Conservation (phyloP, 2,329 filamentous ascomycete genomes). For the Neoscytalidium dimidiatum region DNA sequence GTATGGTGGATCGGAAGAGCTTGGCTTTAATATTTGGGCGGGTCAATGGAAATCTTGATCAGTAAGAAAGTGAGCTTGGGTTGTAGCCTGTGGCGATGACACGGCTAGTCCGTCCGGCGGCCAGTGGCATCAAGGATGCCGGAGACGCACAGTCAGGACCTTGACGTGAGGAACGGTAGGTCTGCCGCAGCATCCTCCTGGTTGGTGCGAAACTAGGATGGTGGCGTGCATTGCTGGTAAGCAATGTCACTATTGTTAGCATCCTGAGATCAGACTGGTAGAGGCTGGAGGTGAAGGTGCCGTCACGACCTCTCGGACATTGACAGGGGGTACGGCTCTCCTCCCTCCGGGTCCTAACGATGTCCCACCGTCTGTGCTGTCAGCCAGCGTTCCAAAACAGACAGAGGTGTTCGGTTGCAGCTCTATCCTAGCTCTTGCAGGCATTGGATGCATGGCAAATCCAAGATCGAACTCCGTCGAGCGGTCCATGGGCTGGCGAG, state of each 20-base stretch:
- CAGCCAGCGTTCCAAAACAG: slow-evolving; percentile 21
- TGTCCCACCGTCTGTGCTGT: slow-evolving; percentile 21
- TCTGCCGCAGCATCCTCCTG: slow-evolving; percentile 16
- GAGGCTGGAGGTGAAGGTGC: slow-evolving; percentile 20
- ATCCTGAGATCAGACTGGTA: slow-evolving; percentile 20
- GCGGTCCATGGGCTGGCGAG: slow-evolving; percentile 3
- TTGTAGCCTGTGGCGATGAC: slow-evolving; percentile 20
- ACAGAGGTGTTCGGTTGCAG: slow-evolving; percentile 18
- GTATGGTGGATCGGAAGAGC: slow-evolving; percentile 27
- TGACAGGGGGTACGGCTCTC: slow-evolving; percentile 22
- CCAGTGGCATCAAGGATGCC: slow-evolving; percentile 34
- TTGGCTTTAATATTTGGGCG: slow-evolving; percentile 38
- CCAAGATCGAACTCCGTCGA: slow-evolving; percentile 7
- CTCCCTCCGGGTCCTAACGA: slow-evolving; percentile 19
- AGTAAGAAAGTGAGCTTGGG: slow-evolving; percentile 10
- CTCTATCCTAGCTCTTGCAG: slow-evolving; percentile 20
- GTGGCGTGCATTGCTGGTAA: slow-evolving; percentile 21
- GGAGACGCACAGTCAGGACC: slow-evolving; percentile 42
- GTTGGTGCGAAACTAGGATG: slow-evolving; percentile 20
- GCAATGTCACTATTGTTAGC: slow-evolving; percentile 21
- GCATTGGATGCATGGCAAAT: slow-evolving; percentile 7
- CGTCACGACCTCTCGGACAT: slow-evolving; percentile 21
- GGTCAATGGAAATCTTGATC: slow-evolving; percentile 18
- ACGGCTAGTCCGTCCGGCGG: slow-evolving; percentile 34
- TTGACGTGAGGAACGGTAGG: slow-evolving; percentile 39